These are phyloP conservation scores for Aegilops sharonensis DNA, from an alignment of 176 grass and related monocot species.

Conservation along the genomic window DNA sequence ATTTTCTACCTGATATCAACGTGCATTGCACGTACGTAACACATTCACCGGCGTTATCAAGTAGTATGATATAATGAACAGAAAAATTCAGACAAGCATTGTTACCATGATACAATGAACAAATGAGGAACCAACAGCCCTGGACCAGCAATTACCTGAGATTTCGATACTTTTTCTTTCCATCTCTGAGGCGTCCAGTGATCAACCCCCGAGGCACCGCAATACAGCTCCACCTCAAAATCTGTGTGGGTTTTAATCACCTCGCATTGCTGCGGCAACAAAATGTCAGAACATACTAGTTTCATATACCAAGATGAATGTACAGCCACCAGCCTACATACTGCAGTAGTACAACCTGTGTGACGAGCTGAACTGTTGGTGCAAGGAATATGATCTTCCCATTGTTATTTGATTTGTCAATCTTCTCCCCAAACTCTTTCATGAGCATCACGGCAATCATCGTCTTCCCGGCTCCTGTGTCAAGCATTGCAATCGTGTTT, in stretches of 20 bases:
- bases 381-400: slow-evolving; percentile 68
- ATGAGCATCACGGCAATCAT: slow-evolving; percentile 96
- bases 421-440: slow-evolving; percentile 43
- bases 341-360: slow-evolving; percentile 45
- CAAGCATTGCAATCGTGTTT: slow-evolving; percentile 87
- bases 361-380: slow-evolving; percentile 75
- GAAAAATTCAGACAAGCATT: too few species aligned
- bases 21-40: too few species aligned
- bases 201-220: slow-evolving; percentile 72
- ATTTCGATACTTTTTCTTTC: slow-evolving; percentile 60
- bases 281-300: slow-evolving; percentile 18
- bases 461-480: slow-evolving; percentile 82
- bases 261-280: slow-evolving; percentile 65
- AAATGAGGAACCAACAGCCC: slow-evolving; percentile 13
- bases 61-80: background rate
- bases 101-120: background rate
- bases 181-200: slow-evolving; percentile 65
- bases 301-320: background rate
- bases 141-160: slow-evolving; percentile 53
- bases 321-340: background rate
- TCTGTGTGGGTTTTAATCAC: slow-evolving; percentile 66
- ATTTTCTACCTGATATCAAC: too few species aligned
- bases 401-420: slow-evolving; percentile 38
- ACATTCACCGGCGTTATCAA: background rate
- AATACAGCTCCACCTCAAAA: slow-evolving; percentile 67